Conservation (phyloP, 2,329 filamentous ascomycete genomes). For the Ophidiomyces ophidiicola region DNA sequence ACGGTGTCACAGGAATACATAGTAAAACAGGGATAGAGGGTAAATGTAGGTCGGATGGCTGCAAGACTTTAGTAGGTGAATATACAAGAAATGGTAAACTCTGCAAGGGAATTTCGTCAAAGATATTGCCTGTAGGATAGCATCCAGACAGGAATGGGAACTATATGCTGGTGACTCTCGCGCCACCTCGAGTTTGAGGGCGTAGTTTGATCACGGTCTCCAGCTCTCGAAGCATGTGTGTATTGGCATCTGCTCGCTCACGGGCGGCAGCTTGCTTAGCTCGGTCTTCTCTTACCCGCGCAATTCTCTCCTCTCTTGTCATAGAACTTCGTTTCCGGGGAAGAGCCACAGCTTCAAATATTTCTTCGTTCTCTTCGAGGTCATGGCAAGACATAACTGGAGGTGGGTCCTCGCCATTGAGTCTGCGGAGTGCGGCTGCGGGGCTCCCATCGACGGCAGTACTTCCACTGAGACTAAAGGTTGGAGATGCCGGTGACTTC, state of each 20-base stretch:
- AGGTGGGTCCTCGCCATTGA: constrained; percentile 56
- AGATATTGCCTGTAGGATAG: too few species aligned
- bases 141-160: too few species aligned
- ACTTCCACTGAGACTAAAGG: constrained; percentile 34
- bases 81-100: too few species aligned
- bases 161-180: constrained; percentile 35
- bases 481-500: constrained; percentile 33
- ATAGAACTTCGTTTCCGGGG: constrained; percentile 56
- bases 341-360: constrained; percentile 83
- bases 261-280: constrained; percentile 57
- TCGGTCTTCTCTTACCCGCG: constrained; percentile 77
- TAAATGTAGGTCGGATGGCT: too few species aligned
- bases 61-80: too few species aligned
- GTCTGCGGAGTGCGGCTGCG: constrained; percentile 59
- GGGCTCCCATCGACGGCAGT: constrained; percentile 45
- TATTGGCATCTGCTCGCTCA: constrained; percentile 67
- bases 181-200: constrained; percentile 22
- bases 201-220: constrained; percentile 69
- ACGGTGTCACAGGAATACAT: too few species aligned
- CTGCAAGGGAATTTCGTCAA: not conserved
- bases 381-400: constrained; percentile 22
- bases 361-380: constrained; percentile 51
- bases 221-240: constrained; percentile 82
- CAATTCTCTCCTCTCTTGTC: constrained; percentile 75
- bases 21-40: too few species aligned